Percentiles rank a stretch among this genome's conserved stretches.
Evolutionary conservation across 1,284 basidiomycete genomes (phyloP).

Genomic region (Rhodotorula sp.): DNA sequence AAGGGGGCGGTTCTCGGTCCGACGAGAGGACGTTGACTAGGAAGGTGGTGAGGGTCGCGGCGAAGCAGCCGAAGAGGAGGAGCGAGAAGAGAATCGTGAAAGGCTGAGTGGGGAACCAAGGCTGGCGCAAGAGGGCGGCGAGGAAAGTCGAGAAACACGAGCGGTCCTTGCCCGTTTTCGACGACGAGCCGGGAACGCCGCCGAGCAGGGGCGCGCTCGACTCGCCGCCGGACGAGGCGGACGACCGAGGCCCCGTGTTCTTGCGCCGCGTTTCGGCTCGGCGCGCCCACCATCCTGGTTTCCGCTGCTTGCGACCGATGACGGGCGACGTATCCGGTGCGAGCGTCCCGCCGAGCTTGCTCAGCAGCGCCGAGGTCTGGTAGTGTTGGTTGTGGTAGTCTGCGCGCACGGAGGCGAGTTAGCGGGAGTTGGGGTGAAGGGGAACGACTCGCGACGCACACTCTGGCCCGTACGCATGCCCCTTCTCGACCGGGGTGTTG

Average conservation of each 20-base stretch:
- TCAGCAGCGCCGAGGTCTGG: conserved; percentile 33
- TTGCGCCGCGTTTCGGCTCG: conserved; percentile 25
- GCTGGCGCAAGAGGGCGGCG: conserved; percentile 60
- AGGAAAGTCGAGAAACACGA: conserved; percentile 20
- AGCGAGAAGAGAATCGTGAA: conserved; percentile 74
- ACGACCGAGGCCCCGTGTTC: background rate
- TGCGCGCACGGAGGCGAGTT: background rate
- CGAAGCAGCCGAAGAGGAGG: conserved; percentile 59
- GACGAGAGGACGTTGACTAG: conserved; percentile 91
- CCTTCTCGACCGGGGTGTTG: conserved; percentile 21
- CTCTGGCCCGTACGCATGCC: conserved; percentile 24
- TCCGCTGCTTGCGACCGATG: conserved; percentile 29
- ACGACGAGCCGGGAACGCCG: background rate
- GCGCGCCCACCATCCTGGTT: conserved; percentile 34
- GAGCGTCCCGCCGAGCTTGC: conserved; percentile 30
- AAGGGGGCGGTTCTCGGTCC: conserved; percentile 90
- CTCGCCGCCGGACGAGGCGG: conserved; percentile 3
- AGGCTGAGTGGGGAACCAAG: conserved; percentile 73
- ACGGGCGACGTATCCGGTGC: conserved; percentile 35
- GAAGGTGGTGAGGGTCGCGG: conserved; percentile 56
- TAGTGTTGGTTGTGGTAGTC: conserved; percentile 30
- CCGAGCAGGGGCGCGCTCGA: conserved; percentile 18
- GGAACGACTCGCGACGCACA: conserved; percentile 4
- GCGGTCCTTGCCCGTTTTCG: conserved; percentile 11
- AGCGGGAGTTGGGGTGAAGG: background rate